Conservation (phyloP, 495 filamentous ascomycete species). For the Penicillium roqueforti region DNA sequence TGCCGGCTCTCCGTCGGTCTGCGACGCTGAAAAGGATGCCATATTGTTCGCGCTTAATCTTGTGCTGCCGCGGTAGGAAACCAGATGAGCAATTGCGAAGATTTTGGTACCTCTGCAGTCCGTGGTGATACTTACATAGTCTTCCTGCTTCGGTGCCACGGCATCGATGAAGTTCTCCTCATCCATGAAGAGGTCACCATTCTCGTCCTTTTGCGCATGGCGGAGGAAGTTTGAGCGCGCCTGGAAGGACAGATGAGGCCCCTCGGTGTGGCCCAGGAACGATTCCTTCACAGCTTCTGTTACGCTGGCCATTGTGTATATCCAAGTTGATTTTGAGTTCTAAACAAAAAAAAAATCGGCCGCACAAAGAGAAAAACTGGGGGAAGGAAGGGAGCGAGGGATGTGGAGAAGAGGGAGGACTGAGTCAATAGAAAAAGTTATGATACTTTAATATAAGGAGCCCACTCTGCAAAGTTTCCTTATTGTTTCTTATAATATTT, state of each 20-base stretch:
- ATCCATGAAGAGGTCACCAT: conserved; percentile 74
- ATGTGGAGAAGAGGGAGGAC: conserved; percentile 20
- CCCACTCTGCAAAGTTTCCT: not conserved
- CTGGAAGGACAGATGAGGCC: conserved; percentile 61
- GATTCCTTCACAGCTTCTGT: conserved; percentile 74
- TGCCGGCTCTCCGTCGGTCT: conserved; percentile 67
- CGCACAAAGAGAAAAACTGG: conserved; percentile 15
- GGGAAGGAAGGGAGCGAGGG: conserved; percentile 16
- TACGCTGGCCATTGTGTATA: conserved; percentile 49
- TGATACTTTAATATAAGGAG: not conserved
- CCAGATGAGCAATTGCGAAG: conserved; percentile 14
- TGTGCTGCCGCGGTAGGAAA: conserved; percentile 62
- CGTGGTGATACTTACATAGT: conserved; percentile 68
- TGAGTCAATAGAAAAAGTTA: conserved; percentile 29
- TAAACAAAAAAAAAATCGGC: conserved; percentile 8
- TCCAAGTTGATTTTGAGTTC: not conserved
- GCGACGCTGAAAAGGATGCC: conserved; percentile 87
- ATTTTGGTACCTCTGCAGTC: not conserved
- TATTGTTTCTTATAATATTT: too few species aligned
- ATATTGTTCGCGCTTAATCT: conserved; percentile 94
- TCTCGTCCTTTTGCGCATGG: conserved; percentile 71
- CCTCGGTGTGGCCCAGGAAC: conserved; percentile 62
- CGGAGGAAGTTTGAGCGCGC: conserved; percentile 69
- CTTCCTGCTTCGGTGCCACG: conserved; percentile 79
- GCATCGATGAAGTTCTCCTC: conserved; percentile 84